These are phyloP conservation scores for Pseudoneurospora amorphoporcata DNA, from an alignment of 495 filamentous ascomycete species.

Conservation along the genomic window DNA sequence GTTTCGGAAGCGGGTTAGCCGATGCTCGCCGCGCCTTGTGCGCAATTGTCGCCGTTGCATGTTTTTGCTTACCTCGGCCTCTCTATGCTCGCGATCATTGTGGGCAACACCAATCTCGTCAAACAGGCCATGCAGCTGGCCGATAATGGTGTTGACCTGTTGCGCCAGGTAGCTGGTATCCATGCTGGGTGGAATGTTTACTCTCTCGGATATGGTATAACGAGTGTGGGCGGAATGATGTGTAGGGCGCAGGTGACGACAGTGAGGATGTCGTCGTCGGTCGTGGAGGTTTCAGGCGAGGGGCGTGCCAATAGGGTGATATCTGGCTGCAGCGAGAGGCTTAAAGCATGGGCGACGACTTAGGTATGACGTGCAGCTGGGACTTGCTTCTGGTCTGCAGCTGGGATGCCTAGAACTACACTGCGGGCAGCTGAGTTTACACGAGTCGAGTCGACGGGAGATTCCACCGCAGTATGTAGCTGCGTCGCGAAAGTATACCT, in stretches of 20 bases:
- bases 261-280: not conserved
- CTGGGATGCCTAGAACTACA: not conserved
- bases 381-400: not conserved
- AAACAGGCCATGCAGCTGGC: constrained; percentile 83
- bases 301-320: not conserved
- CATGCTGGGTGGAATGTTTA: constrained; percentile 39
- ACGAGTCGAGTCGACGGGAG: not conserved
- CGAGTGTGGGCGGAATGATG: not conserved
- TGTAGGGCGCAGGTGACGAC: not conserved
- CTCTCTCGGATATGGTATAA: not conserved
- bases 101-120: constrained; percentile 88
- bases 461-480: not conserved
- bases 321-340: not conserved
- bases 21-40: not conserved
- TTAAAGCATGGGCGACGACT: not conserved
- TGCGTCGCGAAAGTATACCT: not conserved
- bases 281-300: not conserved
- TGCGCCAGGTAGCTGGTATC: constrained; percentile 85
- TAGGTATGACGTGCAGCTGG: not conserved
- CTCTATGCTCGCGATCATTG: constrained; percentile 81
- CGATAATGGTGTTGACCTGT: constrained; percentile 86
- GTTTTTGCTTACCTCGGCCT: constrained; percentile 56
- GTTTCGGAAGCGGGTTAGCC: not conserved
- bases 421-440: not conserved
- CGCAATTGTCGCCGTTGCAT: not conserved